Conservation (phyloP, 2,329 filamentous ascomycete species). For the Metarhizium rileyi region DNA sequence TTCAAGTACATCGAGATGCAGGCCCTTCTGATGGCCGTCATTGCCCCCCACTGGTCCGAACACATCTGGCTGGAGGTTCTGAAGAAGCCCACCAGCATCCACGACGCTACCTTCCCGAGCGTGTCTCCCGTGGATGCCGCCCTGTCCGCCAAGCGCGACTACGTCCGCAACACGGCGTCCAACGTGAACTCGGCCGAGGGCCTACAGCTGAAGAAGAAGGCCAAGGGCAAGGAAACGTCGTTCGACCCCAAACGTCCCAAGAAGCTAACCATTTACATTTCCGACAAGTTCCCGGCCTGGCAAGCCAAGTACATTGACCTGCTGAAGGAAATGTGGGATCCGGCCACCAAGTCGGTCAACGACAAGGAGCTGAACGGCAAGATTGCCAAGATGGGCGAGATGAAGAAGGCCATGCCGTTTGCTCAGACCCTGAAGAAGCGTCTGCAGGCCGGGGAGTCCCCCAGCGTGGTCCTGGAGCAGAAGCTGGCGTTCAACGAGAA, state of each 20-base stretch:
- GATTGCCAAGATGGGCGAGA: constrained; percentile 75
- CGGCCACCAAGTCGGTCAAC: constrained; percentile 51
- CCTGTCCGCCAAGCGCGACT: constrained; percentile 71
- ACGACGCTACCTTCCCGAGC: constrained; percentile 52
- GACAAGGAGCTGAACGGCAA: constrained; percentile 73
- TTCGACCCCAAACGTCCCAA: constrained; percentile 92
- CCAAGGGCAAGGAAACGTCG: constrained; percentile 76
- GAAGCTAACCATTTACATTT: constrained; percentile 78
- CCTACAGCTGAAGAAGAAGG: constrained; percentile 74
- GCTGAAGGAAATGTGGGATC: constrained; percentile 60
- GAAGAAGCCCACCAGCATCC: constrained; percentile 64
- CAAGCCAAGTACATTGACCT: constrained; percentile 84
- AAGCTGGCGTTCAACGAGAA: constrained; percentile 84
- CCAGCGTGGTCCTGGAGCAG: constrained; percentile 64
- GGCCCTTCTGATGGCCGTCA: constrained; percentile 68
- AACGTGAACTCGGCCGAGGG: constrained; percentile 77
- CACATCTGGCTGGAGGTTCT: constrained; percentile 91
- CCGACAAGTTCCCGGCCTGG: constrained; percentile 76
- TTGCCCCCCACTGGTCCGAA: constrained; percentile 90
- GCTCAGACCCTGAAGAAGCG: constrained; percentile 80
- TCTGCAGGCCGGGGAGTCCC: constrained; percentile 59
- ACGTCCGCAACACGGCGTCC: constrained; percentile 65
- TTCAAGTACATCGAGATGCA: constrained; percentile 79
- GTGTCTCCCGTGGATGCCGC: constrained; percentile 55
- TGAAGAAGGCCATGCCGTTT: constrained; percentile 98